Percentiles rank a stretch among this genome's conserved stretches.
Conservation (phyloP, 306 rosid species). For the Rosa chinensis region DNA sequence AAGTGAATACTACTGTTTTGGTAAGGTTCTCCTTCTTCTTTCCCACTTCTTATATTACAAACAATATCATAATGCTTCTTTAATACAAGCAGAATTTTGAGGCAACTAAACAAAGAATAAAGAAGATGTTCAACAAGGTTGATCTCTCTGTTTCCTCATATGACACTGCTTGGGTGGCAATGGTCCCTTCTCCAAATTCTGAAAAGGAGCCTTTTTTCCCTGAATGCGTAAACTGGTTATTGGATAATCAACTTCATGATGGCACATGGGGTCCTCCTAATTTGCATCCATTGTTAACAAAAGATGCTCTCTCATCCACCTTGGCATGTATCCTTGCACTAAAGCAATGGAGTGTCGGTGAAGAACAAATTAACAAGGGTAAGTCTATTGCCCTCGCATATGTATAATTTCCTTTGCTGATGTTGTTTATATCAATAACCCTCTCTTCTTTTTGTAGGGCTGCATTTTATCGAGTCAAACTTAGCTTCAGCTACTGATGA, state of each 20-base stretch:
- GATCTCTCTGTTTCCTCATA: slow-evolving; percentile 73
- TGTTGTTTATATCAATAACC: slow-evolving; percentile 10
- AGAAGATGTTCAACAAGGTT: slow-evolving; percentile 60
- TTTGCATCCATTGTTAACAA: slow-evolving; percentile 46
- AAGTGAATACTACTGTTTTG: slow-evolving; percentile 23
- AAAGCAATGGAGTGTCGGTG: slow-evolving; percentile 63
- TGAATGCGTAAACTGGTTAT: slow-evolving; percentile 64
- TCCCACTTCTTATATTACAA: not conserved
- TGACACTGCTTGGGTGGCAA: slow-evolving; percentile 92
- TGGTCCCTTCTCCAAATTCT: slow-evolving; percentile 62
- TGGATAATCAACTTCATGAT: slow-evolving; percentile 66
- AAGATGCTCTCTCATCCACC: slow-evolving; percentile 72
- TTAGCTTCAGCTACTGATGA: slow-evolving; percentile 54
- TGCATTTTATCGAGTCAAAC: slow-evolving; percentile 67
- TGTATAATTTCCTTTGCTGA: not conserved
- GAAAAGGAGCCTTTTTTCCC: slow-evolving; percentile 56
- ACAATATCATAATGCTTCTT: not conserved
- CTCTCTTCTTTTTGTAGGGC: slow-evolving; percentile 44
- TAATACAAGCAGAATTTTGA: slow-evolving; percentile 47
- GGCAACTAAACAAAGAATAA: slow-evolving; percentile 55
- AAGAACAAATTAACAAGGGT: slow-evolving; percentile 61
- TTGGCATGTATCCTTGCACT: slow-evolving; percentile 67
- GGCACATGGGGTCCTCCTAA: slow-evolving; percentile 72
- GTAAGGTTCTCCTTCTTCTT: slow-evolving; percentile 23
- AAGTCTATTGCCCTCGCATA: not conserved